Evolutionary conservation across 2,329 filamentous ascomycete genomes (phyloP), one percentile per base, ranked within the genome.

Genomic region (Canariomyces notabilis): DNA sequence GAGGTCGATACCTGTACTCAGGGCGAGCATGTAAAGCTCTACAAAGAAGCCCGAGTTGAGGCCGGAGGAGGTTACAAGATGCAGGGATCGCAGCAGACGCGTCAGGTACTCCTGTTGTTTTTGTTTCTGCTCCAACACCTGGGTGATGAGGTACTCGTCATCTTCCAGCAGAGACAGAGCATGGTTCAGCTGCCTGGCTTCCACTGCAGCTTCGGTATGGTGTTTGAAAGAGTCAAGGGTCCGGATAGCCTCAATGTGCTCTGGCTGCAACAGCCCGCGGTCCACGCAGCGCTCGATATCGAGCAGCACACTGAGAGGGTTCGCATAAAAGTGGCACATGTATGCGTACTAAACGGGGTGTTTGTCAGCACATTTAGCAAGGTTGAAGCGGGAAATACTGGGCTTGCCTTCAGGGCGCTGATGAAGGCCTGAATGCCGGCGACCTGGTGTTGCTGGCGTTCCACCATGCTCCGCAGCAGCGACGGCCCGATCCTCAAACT

Each of bases 301-400:
- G 8, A 82, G 64, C 26, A 91, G 73, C 4, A 88, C 63, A 50
- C 82, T 87, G 3, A 89, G 69, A 1, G 84, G 79, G 56, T 89
- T 91, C 32, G 84, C 85, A 57, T 88, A 91, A 59, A 87, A 91
- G 61, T 89, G 85, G 47, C 83, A 87, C 87, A 94, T 90, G 60
- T 89, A 89, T 1, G 83, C 80, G 65, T 91, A 93, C 77, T 88
- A 62, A 11, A 19, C 35, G 6, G 44, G 26, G 7, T 42, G 50
- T 69, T 50, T 60, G 57, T 26, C 18, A 33, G 5, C 23, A 6
- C 6, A 23, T 7, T 33, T 32, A 42, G 32, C 18, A 5, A n/a
- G 15, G 16, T 11, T 32, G n/a, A 9, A 14, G 12, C 4, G 5
- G 26, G 22, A 9, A 12, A 9, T 4, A 29, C 8, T 12, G 3